Conservation (phyloP, 2,329 filamentous ascomycete species). For the Diaporthe longicolla region DNA sequence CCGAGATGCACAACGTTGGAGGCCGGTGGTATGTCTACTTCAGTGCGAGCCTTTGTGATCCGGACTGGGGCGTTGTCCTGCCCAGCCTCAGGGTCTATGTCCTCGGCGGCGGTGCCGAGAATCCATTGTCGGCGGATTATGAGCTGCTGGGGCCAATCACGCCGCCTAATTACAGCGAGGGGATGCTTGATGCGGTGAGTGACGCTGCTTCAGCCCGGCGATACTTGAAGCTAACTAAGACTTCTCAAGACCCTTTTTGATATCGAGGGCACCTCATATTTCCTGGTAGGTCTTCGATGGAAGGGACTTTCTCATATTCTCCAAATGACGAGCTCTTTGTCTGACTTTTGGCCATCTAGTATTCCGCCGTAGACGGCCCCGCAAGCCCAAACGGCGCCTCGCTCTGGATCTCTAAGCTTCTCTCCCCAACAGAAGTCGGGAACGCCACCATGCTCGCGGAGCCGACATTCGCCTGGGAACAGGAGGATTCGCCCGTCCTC, state of each 20-base stretch:
- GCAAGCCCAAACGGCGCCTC: not conserved
- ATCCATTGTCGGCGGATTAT: not conserved
- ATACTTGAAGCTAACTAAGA: not conserved
- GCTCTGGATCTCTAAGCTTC: not conserved
- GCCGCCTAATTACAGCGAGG: conserved; percentile 2
- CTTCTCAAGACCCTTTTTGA: not conserved
- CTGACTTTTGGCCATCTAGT: not conserved
- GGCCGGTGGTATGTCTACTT: conserved; percentile 4
- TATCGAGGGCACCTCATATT: not conserved
- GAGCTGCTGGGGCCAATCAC: not conserved
- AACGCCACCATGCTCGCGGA: conserved; percentile 6
- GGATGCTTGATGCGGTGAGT: not conserved
- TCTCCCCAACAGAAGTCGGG: not conserved
- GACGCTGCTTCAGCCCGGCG: not conserved
- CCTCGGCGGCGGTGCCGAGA: not conserved
- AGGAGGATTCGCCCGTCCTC: not conserved
- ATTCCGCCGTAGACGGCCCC: not conserved
- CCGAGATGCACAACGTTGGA: not conserved
- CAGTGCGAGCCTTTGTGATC: not conserved
- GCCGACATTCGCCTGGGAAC: not conserved
- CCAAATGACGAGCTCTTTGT: not conserved
- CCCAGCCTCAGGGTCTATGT: not conserved
- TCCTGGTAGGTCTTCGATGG: not conserved
- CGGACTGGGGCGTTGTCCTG: not conserved
- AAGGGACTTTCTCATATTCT: not conserved